A percentile compares a stretch with the other conserved stretches of the same genome.
Evolutionary conservation across 306 rosid species (phyloP).

Genomic region (Cicer bijugum): DNA sequence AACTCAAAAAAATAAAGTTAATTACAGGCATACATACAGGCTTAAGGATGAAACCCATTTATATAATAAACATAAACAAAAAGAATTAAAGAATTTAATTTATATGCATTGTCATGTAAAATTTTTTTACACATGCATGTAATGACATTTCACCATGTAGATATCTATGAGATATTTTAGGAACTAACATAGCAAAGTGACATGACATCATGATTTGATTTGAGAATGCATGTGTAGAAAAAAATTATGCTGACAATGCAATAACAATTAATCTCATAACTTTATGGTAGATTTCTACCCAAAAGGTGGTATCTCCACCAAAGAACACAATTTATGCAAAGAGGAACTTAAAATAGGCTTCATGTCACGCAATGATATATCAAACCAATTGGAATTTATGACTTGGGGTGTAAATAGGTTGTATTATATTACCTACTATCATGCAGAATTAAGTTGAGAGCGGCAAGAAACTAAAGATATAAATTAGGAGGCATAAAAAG

Average conservation of each 20-base stretch:
- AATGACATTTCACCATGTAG: background rate
- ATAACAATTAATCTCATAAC: background rate
- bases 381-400: slow-evolving; percentile 6
- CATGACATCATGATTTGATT: background rate
- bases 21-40: slow-evolving; percentile 23
- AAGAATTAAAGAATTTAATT: background rate
- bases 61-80: slow-evolving; percentile 17
- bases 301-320: slow-evolving; percentile 16
- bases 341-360: slow-evolving; percentile 37
- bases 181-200: background rate
- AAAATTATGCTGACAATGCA: background rate
- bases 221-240: background rate
- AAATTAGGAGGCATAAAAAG: slow-evolving; percentile 27
- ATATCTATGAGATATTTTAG: background rate
- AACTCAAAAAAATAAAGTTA: slow-evolving; percentile 29
- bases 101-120: background rate
- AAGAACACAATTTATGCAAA: slow-evolving; percentile 20
- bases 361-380: slow-evolving; percentile 26
- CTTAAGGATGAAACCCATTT: slow-evolving; percentile 2
- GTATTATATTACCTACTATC: slow-evolving; percentile 16
- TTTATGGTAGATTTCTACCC: slow-evolving; percentile 25
- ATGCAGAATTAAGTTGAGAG: background rate
- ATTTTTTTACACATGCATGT: background rate
- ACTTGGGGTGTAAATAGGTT: slow-evolving; percentile 12
- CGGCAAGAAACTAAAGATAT: slow-evolving; percentile 36